Base-by-base conservation (phyloP, 345 rosid genomes). In the Clausena lansium region DNA sequence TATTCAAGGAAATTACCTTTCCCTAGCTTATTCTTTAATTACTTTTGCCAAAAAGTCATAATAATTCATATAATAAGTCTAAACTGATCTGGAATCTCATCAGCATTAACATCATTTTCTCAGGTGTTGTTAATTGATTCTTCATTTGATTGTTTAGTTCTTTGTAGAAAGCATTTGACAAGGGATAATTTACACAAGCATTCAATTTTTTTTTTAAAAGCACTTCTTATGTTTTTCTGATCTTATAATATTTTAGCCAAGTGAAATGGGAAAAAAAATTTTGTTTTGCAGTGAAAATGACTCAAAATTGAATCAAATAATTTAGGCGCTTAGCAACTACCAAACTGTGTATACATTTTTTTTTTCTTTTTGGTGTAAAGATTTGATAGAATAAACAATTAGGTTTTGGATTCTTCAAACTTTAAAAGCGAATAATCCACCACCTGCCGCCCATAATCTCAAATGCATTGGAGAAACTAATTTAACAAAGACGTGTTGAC, bases 401-500 rank as follows among this genome's bases (percentile, higher is more conserved):
- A 36, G 55, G 22, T 30, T 74, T 45, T 13, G 20, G 58, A 30
- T 74, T 60, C 69, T 41, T 41, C 41, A 62, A 60, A 75, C 33
- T 63, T 22, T 32, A 47, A 63, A 28, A 6, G 13, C 19, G 63
- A 30, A 74, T 1, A 20, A 47, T 41, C 74, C 32, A 45, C 41
- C 24, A 59, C 13, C 75, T 63, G 63, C 75, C 78, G 35, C 54
- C 64, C 82, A 81, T 9, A 72, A 75, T 76, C 70, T 30, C 28
- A 69, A 33, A 25, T 72, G 59, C 47, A 8, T 38, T 32, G 55
- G 80, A 58, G 45, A 74, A 67, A 73, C 28, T 71, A 45, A 50
- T 20, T 52, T 67, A 80, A 80, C 73, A 65, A 59, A 77, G 70
- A 72, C 72, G 60, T 70, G 84, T 86, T 82, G 82, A 78, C 78